Conservation (phyloP, 164 flowering plant genomes). For the Dillenia turbinata region DNA sequence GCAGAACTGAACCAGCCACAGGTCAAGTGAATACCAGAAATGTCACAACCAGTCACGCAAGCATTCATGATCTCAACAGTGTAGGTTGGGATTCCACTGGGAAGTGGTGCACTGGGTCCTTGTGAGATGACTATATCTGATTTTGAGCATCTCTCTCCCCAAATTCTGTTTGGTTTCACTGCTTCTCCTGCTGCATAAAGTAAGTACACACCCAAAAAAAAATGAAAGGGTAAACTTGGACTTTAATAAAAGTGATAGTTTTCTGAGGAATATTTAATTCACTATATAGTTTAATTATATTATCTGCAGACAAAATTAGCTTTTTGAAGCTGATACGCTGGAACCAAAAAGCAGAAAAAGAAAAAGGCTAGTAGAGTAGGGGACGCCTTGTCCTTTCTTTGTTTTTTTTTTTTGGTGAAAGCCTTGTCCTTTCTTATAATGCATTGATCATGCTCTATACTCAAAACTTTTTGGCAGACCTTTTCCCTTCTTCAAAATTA, state of each 20-base stretch:
- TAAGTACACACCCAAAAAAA: not conserved
- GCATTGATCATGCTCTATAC: too few species aligned
- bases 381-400: not conserved
- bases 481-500: too few species aligned
- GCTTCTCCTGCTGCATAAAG: conserved; percentile 2
- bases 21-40: conserved; percentile 54
- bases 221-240: not conserved
- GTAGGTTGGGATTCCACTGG: conserved; percentile 76
- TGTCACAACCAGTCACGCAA: conserved; percentile 57
- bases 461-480: too few species aligned
- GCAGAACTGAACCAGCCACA: conserved; percentile 95
- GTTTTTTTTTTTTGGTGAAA: too few species aligned
- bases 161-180: conserved; percentile 36
- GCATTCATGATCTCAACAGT: conserved; percentile 67
- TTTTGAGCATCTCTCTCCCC: conserved; percentile 48
- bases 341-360: not conserved
- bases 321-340: conserved; percentile 18
- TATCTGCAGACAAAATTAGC: conserved; percentile 24
- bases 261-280: not conserved
- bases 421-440: not conserved
- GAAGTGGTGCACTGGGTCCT: conserved; percentile 49
- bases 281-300: not conserved
- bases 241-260: not conserved
- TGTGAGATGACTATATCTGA: conserved; percentile 55
- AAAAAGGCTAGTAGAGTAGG: conserved; percentile 4